A percentile compares a stretch with the other conserved stretches of the same genome.
phyloP scores from a whole-genome alignment of 805 yeast genomes.

The Hanseniaspora clermontiae region DNA sequence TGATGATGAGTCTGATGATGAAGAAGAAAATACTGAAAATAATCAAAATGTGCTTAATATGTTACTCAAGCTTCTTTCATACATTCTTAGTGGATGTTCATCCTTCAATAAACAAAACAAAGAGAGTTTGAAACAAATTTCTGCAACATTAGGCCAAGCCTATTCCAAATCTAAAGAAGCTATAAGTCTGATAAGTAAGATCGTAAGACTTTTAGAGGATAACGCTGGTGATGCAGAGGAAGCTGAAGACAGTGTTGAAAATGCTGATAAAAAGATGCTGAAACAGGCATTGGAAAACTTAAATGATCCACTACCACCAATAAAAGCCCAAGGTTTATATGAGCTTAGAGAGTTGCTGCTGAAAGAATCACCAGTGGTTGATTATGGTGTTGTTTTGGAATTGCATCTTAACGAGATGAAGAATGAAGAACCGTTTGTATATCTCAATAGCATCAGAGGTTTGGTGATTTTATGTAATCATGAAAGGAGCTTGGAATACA shows the following conservation, averaged over 20 bases:
- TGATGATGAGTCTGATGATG: conserved; percentile 29
- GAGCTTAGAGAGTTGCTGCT: conserved; percentile 45
- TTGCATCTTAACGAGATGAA: conserved; percentile 52
- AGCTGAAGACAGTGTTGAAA: background rate
- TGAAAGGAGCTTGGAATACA: conserved; percentile 30
- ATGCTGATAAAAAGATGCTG: conserved; percentile 29
- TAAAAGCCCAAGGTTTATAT: conserved; percentile 74
- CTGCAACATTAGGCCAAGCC: background rate
- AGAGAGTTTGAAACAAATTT: background rate
- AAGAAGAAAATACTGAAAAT: conserved; percentile 18
- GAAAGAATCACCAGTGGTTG: conserved; percentile 38
- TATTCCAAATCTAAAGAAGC: background rate
- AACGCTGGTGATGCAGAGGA: background rate
- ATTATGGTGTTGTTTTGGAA: conserved; percentile 42
- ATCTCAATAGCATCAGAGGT: conserved; percentile 72
- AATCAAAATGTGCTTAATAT: conserved; percentile 7
- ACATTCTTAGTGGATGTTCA: conserved; percentile 25
- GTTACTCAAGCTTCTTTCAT: conserved; percentile 30
- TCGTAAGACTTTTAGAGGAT: background rate
- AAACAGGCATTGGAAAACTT: conserved; percentile 53
- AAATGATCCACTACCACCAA: conserved; percentile 69
- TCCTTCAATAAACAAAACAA: background rate
- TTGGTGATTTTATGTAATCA: conserved; percentile 45
- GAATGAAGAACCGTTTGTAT: conserved; percentile 78
- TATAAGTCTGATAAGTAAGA: conserved; percentile 2